Percentiles rank a stretch among this genome's conserved stretches.
These are phyloP conservation scores for Arachis stenosperma DNA, from an alignment of 306 rosid genomes.

Conservation along the genomic window DNA sequence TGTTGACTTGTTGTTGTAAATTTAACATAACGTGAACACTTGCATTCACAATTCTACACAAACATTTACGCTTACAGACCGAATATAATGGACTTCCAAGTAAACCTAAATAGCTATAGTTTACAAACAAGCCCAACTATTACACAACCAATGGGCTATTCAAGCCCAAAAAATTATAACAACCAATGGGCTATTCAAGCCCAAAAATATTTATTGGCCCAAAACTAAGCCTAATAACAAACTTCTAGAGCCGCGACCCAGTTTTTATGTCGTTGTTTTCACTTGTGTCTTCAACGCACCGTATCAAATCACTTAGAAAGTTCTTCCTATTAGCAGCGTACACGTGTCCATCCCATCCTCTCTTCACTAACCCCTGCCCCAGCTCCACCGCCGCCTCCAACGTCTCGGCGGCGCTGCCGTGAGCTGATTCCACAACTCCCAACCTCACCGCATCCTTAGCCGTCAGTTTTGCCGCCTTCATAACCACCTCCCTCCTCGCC, in stretches of 20 bases:
- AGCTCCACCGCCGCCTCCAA: conserved; percentile 54
- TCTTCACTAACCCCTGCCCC: conserved; percentile 48
- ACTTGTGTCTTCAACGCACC: conserved; percentile 28
- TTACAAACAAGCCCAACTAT: background rate
- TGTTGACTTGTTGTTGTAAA: no score
- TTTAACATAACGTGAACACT: no score
- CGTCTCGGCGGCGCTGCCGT: conserved; percentile 59
- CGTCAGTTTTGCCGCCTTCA: conserved; percentile 66
- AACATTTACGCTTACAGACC: background rate
- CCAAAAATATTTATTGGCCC: background rate
- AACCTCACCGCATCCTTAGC: conserved; percentile 59
- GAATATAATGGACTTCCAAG: background rate
- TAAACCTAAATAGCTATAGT: background rate
- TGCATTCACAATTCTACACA: no score
- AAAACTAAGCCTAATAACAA: background rate
- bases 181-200: background rate
- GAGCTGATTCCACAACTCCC: conserved; percentile 68
- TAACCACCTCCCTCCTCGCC: conserved; percentile 56
- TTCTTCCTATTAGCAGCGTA: conserved; percentile 64
- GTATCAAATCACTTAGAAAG: conserved; percentile 45
- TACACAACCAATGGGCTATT: background rate
- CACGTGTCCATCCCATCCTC: conserved; percentile 75
- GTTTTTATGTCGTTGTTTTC: background rate
- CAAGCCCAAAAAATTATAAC: background rate
- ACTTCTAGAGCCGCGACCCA: conserved; percentile 43